These are phyloP conservation scores for Przewalskia tangutica DNA, from an alignment of 257 asterid genomes.

Conservation along the genomic window DNA sequence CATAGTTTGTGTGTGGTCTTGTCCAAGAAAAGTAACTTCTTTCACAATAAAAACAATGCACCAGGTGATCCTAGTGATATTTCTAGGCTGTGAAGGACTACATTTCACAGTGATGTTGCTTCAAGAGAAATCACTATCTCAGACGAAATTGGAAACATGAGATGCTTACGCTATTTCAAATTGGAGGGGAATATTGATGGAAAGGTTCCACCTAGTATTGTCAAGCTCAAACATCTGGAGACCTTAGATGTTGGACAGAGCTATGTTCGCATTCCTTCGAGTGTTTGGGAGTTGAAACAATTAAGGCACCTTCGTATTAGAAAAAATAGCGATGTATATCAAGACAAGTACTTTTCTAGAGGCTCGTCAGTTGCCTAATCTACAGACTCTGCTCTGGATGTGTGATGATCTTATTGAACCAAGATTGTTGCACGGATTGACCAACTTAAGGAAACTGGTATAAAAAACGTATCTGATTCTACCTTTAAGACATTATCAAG, in stretches of 20 bases:
- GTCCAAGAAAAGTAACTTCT: not conserved
- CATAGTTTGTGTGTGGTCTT: not conserved
- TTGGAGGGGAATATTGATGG: not conserved
- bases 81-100: not conserved
- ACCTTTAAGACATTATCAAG: not conserved
- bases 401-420: not conserved
- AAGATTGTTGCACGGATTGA: not conserved
- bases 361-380: no score
- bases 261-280: not conserved
- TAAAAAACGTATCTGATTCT: not conserved
- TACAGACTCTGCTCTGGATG: constrained; percentile 1
- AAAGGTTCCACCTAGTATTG: not conserved
- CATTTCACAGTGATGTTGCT: no score
- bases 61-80: not conserved
- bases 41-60: not conserved
- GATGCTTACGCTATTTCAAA: not conserved
- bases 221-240: constrained; percentile 1
- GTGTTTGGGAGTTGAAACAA: constrained; percentile 6
- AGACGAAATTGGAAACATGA: not conserved
- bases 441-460: constrained; percentile 5
- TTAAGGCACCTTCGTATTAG: not conserved
- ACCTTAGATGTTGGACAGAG: not conserved
- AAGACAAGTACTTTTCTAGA: no score
- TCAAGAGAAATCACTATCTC: not conserved
- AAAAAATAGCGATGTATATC: no score